Evolutionary conservation across 2,329 filamentous ascomycete genomes (phyloP), one percentile per base, ranked within the genome.

Genomic region (Trichoderma sp.): DNA sequence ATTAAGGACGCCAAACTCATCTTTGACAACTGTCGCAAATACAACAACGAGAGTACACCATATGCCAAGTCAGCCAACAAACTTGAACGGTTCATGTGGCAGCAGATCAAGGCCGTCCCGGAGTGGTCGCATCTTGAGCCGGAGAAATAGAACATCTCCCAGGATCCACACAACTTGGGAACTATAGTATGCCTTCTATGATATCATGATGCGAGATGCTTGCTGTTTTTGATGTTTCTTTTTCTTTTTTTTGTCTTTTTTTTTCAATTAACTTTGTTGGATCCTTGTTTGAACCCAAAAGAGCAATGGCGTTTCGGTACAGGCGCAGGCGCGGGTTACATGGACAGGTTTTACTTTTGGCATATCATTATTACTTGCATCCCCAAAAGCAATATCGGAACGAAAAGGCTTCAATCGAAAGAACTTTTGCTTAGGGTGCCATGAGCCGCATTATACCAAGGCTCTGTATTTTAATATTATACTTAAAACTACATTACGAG

Each of bases 51-150:
- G 85, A 97, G 88, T 60, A 99, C 96, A 0, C 93, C 95, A 0
- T 99, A 99, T 83, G 95, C 95, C 29, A 99, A 99, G 86, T 95
- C 93, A 75, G 97, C 97, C 56, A 97, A 95, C 83, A 97, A 97
- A 82, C 88, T 99, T 59, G 97, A 93, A 82, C 97, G 97, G 84
- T 97, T 92, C 82, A 97, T 98, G 95, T 98, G 95, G 94, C 89
- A 92, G 83, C 94, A 96, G 85, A 95, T 98, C 84, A 93, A 94
- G 82, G 93, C 93, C 79, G 94, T 98, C 71, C 96, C 96, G 1
- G 96, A 98, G 87, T 98, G 96, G 96, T 95, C 93, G 16, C 88
- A 91, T 79, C 85, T 90, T 72, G 88, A 89, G 80, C 85, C 87
- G 65, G 88, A 86, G 80, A 85, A 83, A 80, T 85, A 85, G 82